Percentiles rank a stretch among this genome's conserved stretches.
Conservation (phyloP, 805 yeast genomes). For the Kazachstania martiniae region DNA sequence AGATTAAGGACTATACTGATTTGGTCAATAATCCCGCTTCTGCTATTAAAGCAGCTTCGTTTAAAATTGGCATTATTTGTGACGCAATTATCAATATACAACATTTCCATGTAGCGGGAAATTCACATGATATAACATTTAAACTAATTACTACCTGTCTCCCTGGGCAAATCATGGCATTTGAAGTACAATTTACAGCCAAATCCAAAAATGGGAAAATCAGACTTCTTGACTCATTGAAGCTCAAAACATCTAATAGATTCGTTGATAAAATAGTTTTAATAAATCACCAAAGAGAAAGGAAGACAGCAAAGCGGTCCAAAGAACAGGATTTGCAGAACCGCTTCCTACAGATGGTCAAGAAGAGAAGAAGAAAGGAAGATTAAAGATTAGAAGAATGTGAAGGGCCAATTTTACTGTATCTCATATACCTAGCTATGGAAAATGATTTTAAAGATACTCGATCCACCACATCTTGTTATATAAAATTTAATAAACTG, state of each 20-base stretch:
- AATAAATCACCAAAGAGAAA: too few species aligned
- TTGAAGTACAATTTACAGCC: slow-evolving; percentile 11
- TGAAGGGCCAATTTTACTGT: too few species aligned
- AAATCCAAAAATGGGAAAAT: slow-evolving; percentile 14
- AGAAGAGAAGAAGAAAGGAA: too few species aligned
- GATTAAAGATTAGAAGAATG: too few species aligned
- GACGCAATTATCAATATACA: slow-evolving; percentile 14
- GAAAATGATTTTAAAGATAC: too few species aligned
- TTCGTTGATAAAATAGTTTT: slow-evolving; percentile 16
- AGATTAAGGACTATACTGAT: slow-evolving; percentile 6
- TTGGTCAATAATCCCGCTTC: slow-evolving; percentile 3
- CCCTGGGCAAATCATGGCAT: slow-evolving; percentile 15
- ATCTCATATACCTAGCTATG: too few species aligned
- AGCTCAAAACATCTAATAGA: slow-evolving; percentile 6
- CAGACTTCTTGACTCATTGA: slow-evolving; percentile 12
- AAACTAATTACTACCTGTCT: slow-evolving; percentile 12
- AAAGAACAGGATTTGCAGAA: too few species aligned
- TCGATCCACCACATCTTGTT: too few species aligned
- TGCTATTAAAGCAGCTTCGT: slow-evolving; percentile 11
- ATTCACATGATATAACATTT: slow-evolving; percentile 6
- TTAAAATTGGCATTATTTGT: slow-evolving; percentile 15
- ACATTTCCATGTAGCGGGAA: too few species aligned
- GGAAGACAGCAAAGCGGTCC: too few species aligned
- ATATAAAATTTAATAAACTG: too few species aligned
- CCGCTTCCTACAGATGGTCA: too few species aligned